Evolutionary conservation across 2,329 filamentous ascomycete species (phyloP), one percentile per base, ranked within the genome.

Genomic region (Cucurbitaria berberidis): DNA sequence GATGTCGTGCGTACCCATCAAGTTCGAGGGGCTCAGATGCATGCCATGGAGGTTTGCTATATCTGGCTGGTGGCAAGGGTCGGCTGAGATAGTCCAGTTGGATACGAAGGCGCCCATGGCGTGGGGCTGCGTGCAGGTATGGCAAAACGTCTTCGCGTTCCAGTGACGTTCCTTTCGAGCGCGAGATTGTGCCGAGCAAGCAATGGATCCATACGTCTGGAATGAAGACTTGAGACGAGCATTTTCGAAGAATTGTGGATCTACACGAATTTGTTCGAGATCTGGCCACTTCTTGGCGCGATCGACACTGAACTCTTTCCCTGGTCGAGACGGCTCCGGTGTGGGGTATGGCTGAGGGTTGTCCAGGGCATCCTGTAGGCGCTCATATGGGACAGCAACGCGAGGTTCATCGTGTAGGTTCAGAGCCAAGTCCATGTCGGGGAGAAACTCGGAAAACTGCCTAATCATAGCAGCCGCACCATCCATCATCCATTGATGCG

Each of bases 31-130:
- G 0, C 84, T 85, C 35, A 89, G 80, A 69, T 90, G 86, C 66
- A 93, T 86, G 36, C 89, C 88, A 64, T 93, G 90, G 1, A 93
- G 79, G 55, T 87, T 81, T 24, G 85, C 83, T 27, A 93, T 78
- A 59, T 95, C 91, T 1, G 91, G 88, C 66, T 95, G 90, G 54
- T 89, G 84, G 68, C 91, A 96, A 24, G 88, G 81, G 41, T 90
- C 83, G 5, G 86, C 81, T 5, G 88, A 84, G 8, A 81, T 69
- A 1, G 81, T 78, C 86, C 89, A 93, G 62, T 89, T 81, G 4
- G 80, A 77, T 5, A 91, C 76, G 63, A 90, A 89, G 19, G 86
- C 85, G 2, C 84, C 86, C 16, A 84, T 76, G 0, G 89, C 89
- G 65, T 93, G 89, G 0, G 83, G 82, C 6, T 78, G 75, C 1